Base-by-base conservation (phyloP, 768 basidiomycete genomes). In the Fomitopsis serialis region DNA sequence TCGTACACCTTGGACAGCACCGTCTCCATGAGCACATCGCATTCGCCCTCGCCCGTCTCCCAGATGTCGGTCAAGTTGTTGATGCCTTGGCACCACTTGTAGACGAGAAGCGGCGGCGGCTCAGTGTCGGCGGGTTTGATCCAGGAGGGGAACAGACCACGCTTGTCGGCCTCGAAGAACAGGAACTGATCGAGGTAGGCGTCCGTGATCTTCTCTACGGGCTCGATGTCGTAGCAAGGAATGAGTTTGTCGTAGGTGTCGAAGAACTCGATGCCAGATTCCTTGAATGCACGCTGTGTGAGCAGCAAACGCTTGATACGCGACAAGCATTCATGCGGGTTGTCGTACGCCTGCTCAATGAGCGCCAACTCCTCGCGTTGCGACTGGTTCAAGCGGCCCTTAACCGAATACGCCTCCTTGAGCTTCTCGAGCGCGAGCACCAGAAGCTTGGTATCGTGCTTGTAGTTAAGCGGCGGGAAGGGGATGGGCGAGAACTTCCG, bases 31-130 rank as follows among this genome's bases (percentile, higher is more conserved):
- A 99, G 78, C 42, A 98, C 97, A 62, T 92, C 89, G 71, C 94
- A 98, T 73, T 98, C 96, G 58, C 97, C 97, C 63, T 99, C 95
- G 55, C 85, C 82, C 0, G 95, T 98, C 72, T 98, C 97, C 97
- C 97, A 99, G 37, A 99, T 85, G 54, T 99, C 96, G 2, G 90
- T 94, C 67, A 98, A 69, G 70, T 99, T 99, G 74, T 98, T 98
- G 78, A 98, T 95, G 40, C 97, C 97, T 73, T 98, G 96, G 65
- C 94, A 96, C 96, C 96, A 98, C 79, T 98, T 98, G 76, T 98
- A 98, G 29, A 98, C 95, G 29, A 98, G 83, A 15, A 98, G 80
- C 2, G 96, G 96, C 0, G 96, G 94, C 2, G 96, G 96, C 64
- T 98, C 96, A 0, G 92, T 95, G 63, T 98, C 94, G 47, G 92